Evolutionary conservation across 2,329 filamentous ascomycete species (phyloP), one percentile per base, ranked within the genome.

Genomic region (Clonostachys rosea): DNA sequence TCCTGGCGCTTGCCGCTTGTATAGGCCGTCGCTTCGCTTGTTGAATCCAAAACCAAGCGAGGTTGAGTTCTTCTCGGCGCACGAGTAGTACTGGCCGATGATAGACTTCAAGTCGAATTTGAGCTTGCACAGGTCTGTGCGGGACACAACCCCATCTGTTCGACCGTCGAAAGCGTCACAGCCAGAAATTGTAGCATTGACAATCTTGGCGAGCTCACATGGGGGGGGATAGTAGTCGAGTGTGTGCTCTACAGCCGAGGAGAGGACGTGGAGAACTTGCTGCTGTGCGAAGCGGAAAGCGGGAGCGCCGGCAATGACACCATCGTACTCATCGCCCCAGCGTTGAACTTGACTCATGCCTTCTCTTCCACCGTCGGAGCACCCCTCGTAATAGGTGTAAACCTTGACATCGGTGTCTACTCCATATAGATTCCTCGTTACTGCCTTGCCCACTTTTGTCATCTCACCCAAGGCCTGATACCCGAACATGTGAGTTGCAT

Each of bases 131-230:
- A 65, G 57, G 33, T 69, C 64, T 1, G 64, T 58, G 6, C 64
- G 57, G 18, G 59, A 53, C 40, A 83, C 66, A 5, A 82, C 74
- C 12, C 78, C 76, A 47, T 83, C 78, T 1, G 65, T 68, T 41
- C 67, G 66, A 6, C 79, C 78, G 47, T 83, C 79, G 6, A 83
- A 63, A 8, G 69, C 62, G 50, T 83, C 78, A 44, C 79, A 83
- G 35, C 70, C 70, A 2, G 64, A 62, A 42, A 82, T 79, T 6
- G 78, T 81, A 37, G 67, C 63, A 54, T 79, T 81, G 17, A 75
- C 67, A 42, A 81, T 79, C 54, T 70, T 72, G 6, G 67, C 62
- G 13, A 80, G 54, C 44, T 75, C 74, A 40, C 68, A 71, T 1
- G 73, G 61, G 3, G 67, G 63, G 3, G 71, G 69, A 48, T 63